Percentiles rank a stretch among this genome's conserved stretches.
Conservation (phyloP, 2,329 filamentous ascomycete genomes). For the Fusarium sp. region DNA sequence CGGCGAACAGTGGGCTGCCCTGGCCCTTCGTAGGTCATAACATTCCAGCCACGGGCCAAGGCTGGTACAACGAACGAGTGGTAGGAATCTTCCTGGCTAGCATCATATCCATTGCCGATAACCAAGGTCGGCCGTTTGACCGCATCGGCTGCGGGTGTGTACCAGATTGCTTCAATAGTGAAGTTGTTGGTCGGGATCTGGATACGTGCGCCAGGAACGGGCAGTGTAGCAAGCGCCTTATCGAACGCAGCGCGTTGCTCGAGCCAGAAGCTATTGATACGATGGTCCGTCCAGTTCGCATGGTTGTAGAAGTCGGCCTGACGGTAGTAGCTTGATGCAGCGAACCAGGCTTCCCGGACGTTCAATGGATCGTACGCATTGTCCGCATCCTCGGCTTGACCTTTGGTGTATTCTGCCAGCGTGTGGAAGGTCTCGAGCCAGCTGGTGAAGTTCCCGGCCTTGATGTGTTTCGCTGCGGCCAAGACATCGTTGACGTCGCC, state of each 20-base stretch:
- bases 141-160: neutral
- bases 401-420: neutral
- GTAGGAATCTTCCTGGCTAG: neutral
- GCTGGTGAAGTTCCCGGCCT: neutral
- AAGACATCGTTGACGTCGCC: neutral
- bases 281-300: neutral
- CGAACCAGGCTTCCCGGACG: neutral
- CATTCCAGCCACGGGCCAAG: neutral
- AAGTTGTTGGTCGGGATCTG: neutral
- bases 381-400: accelerated
- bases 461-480: neutral
- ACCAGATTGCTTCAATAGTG: neutral
- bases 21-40: neutral
- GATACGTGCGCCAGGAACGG: neutral
- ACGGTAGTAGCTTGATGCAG: neutral
- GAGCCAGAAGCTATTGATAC: neutral
- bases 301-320: neutral
- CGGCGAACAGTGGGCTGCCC: neutral
- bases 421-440: neutral
- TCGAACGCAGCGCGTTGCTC: neutral
- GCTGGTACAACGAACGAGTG: neutral
- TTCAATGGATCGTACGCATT: neutral
- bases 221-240: neutral
- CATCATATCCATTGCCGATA: neutral
- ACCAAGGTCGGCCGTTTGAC: neutral